Evolutionary conservation across 2,329 filamentous ascomycete species (phyloP).

Genomic region (Trichophyton mentagrophytes): DNA sequence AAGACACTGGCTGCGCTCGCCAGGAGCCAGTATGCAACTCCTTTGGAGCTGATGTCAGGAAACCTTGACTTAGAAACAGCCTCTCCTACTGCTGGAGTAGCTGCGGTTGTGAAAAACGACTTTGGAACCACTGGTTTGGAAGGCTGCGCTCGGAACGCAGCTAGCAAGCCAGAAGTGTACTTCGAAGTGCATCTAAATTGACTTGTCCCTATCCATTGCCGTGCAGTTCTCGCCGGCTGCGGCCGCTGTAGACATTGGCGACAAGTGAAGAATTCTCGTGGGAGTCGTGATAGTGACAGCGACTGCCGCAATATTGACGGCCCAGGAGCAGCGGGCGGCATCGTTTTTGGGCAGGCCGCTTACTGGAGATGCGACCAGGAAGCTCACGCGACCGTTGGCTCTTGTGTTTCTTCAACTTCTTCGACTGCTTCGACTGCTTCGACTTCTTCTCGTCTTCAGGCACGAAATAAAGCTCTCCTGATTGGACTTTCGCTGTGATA

Average conservation of each 20-base stretch:
- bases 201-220: conserved; percentile 21
- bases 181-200: conserved; percentile 19
- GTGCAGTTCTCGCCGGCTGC: conserved; percentile 9
- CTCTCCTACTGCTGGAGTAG: conserved; percentile 12
- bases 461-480: background rate
- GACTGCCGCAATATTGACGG: conserved; percentile 19
- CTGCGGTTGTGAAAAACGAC: conserved; percentile 7
- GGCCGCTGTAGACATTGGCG: conserved; percentile 28
- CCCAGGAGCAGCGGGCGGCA: background rate
- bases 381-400: background rate
- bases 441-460: background rate
- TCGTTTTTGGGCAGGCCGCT: background rate
- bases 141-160: conserved; percentile 7
- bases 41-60: conserved; percentile 55
- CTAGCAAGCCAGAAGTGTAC: conserved; percentile 20
- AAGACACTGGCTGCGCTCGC: conserved; percentile 88
- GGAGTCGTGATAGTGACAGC: conserved; percentile 21
- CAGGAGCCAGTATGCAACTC: conserved; percentile 82
- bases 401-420: background rate
- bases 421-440: background rate
- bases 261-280: conserved; percentile 30
- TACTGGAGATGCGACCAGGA: background rate
- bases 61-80: conserved; percentile 30
- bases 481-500: background rate
- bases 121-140: conserved; percentile 1